A percentile compares a stretch with the other conserved stretches of the same genome.
These are phyloP conservation scores for Naganishia cerealis DNA, from an alignment of 1,284 basidiomycete genomes.

Conservation along the genomic window DNA sequence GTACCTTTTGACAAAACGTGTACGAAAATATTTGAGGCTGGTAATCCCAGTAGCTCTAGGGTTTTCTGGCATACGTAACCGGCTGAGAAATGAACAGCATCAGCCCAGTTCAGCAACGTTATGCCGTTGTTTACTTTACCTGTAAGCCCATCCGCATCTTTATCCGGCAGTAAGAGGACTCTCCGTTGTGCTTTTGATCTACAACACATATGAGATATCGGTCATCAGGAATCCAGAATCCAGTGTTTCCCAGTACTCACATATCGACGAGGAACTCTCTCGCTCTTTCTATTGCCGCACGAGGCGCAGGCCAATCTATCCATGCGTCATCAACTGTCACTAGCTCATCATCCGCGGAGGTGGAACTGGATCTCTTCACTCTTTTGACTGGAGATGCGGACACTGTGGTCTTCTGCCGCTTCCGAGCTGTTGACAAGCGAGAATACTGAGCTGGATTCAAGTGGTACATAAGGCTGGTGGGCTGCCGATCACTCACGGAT, in stretches of 20 bases:
- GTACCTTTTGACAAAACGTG: slow-evolving; percentile 47
- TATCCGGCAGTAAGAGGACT: slow-evolving; percentile 46
- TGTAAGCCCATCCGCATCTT: slow-evolving; percentile 49
- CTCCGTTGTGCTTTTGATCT: slow-evolving; percentile 39
- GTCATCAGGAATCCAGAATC: background rate
- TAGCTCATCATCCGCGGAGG: slow-evolving; percentile 1
- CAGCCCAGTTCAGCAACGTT: background rate
- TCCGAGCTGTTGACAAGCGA: slow-evolving; percentile 2
- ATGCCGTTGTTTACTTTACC: slow-evolving; percentile 32
- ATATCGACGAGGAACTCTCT: slow-evolving; percentile 44
- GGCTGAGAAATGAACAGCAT: slow-evolving; percentile 33
- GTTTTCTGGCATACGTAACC: slow-evolving; percentile 44
- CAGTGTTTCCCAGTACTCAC: slow-evolving; percentile 32
- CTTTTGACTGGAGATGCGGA: background rate
- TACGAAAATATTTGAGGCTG: slow-evolving; percentile 39
- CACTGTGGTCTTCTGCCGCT: slow-evolving; percentile 19
- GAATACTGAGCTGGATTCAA: background rate
- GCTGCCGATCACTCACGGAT: background rate
- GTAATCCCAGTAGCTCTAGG: slow-evolving; percentile 39
- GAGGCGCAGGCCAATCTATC: slow-evolving; percentile 46
- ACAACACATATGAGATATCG: background rate
- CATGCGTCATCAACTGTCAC: slow-evolving; percentile 33
- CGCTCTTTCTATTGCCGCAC: slow-evolving; percentile 38
- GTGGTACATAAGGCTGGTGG: background rate
- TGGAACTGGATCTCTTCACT: slow-evolving; percentile 5